Base-by-base conservation (phyloP, 2,329 filamentous ascomycete genomes). In the Alternaria arborescens region DNA sequence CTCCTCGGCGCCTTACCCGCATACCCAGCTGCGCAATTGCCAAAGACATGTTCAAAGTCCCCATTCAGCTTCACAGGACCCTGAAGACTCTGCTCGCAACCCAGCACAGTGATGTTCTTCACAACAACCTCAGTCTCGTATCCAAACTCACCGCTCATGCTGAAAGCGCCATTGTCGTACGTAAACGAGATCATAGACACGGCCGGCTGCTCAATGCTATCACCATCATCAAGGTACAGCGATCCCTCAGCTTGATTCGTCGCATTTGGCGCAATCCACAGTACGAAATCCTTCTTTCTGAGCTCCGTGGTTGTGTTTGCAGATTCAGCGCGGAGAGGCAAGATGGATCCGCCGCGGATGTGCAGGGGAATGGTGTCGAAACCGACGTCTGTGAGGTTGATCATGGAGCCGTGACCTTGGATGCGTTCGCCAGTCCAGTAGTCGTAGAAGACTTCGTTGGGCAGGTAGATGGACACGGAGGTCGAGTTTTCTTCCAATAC, bases 201-300 rank as follows among this genome's bases (percentile, higher is more conserved):
- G 0, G 72, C 78, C 5, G 79, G 66, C 76, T 91, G 91, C 61
- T 86, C 80, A 52, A 93, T 66, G 14, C 85, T 88, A 51, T 88
- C 87, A 3, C 92, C 92, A 60, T 95, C 92, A 65, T 95, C 92
- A 3, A 94, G 79, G 73, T 94, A 94, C 51, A 95, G 80, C 48
- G 83, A 82, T 0, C 92, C 92, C 0, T 73, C 73, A 0, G 92
- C 92, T n/a, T 81, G 85, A 4, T 88, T 89, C 38, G 89, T 82
- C 1, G 75, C 71, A 8, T 86, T 87, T 0, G 90, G 83, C 0
- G 91, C 89, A 41, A 95, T 84, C 58, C 94, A 76, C 50, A 95
- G 81, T 73, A 91, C 87, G 79, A 94, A 94, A 67, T 89, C 82
- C 68, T 90, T 83, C 71, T 86, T 85, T 44, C 89, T 83, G 26